phyloP scores from a whole-genome alignment of 1,284 basidiomycete species.

The Cutaneotrichosporon mucoides region DNA sequence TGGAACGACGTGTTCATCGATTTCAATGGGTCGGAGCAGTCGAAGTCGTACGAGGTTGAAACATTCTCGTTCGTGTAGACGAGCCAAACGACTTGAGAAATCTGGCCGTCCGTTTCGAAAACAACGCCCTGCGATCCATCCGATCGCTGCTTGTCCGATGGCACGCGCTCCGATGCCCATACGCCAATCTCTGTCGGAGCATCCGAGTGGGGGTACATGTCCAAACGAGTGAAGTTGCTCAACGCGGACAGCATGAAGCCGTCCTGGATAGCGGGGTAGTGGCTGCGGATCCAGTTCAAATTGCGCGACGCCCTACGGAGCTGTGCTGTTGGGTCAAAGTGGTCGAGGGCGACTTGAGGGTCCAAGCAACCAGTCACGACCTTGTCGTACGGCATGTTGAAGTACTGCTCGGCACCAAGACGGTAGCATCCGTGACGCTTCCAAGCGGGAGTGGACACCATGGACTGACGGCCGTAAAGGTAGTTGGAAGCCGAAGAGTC shows the following conservation, averaged over 20 bases:
- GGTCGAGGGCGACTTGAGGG: conserved; percentile 82
- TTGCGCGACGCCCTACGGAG: conserved; percentile 68
- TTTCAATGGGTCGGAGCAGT: conserved; percentile 55
- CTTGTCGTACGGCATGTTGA: conserved; percentile 77
- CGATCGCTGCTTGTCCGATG: conserved; percentile 53
- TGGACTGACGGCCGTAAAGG: conserved; percentile 79
- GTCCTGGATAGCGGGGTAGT: conserved; percentile 72
- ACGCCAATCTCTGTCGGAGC: conserved; percentile 78
- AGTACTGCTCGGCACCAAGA: conserved; percentile 83
- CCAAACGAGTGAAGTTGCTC: conserved; percentile 74
- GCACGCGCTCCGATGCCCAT: conserved; percentile 71
- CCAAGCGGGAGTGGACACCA: conserved; percentile 79
- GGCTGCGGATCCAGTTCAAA: conserved; percentile 63
- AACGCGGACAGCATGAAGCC: conserved; percentile 72
- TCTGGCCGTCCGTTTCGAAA: conserved; percentile 49
- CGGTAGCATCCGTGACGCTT: conserved; percentile 85
- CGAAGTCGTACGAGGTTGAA: conserved; percentile 61
- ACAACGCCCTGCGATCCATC: conserved; percentile 39
- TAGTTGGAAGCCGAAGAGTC: conserved; percentile 82
- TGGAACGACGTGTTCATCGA: conserved; percentile 75
- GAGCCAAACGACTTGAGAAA: conserved; percentile 65
- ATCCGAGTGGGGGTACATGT: conserved; percentile 77
- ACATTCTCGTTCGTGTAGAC: conserved; percentile 78
- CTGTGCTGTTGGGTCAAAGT: conserved; percentile 85
- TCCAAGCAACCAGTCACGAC: conserved; percentile 74